Evolutionary conservation across 495 filamentous ascomycete species (phyloP), one percentile per base, ranked within the genome.

Genomic region (Aspergillus ellipticus): DNA sequence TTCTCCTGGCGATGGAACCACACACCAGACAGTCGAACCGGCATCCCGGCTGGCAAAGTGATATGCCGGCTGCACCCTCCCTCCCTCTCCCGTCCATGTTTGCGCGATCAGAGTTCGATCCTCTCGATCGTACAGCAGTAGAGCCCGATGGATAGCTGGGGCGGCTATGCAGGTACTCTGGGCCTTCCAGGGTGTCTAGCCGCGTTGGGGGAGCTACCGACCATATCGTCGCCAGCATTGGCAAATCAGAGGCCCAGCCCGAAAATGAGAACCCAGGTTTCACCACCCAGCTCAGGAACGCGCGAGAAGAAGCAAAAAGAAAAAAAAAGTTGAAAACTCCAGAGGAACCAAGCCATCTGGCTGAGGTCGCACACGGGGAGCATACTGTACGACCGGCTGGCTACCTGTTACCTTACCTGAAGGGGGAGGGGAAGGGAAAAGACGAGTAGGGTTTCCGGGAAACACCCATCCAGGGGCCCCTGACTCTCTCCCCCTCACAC

Each of bases 381-480:
- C 11, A n/a, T 4, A 39, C 10, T 4, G n/a, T n/a, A n/a, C 35
- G n/a, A 5, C 13, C 35, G n/a, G 11, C n/a, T 13, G 13, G n/a
- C 13, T 39, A 15, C n/a, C 6, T n/a, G n/a, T n/a, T n/a, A n/a
- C n/a, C n/a, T n/a, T n/a, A n/a, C n/a, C n/a, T n/a, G n/a, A n/a
- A n/a, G n/a, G n/a, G n/a, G n/a, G n/a, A n/a, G n/a, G n/a, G n/a
- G n/a, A n/a, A n/a, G n/a, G n/a, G n/a, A n/a, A n/a, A n/a, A 26
- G 2, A 22, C 9, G 21, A 13, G 17, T 45, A 37, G 49, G 49
- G 29, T 22, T 51, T 51, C 39, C 39, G 49, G 49, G 22, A 33
- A 48, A 42, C 54, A 51, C 35, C 33, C 50, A 49, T 55, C 55
- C 49, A 26, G 51, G 54, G 42, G 46, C 54, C 56, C 54, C 49